Conservation (phyloP, 179 eudicot genomes). For the Drosera spatulata region DNA sequence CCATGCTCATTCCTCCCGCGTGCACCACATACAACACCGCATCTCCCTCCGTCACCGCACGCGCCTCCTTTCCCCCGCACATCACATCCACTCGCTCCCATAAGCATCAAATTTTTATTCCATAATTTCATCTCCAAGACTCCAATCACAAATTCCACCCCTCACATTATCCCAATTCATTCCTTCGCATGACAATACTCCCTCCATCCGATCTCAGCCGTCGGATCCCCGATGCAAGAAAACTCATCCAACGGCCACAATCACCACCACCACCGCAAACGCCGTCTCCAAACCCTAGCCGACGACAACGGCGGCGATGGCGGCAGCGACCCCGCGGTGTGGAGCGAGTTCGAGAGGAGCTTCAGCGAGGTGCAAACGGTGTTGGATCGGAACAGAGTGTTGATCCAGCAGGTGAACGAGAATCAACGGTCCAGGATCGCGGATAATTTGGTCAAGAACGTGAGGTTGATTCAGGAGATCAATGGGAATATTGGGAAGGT, state of each 20-base stretch:
- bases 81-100: too few relatives aligned
- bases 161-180: too few relatives aligned
- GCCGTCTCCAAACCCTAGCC: neutral
- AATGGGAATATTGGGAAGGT: conserved; percentile 67
- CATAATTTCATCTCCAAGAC: too few relatives aligned
- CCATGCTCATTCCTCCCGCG: too few relatives aligned
- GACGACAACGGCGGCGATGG: conserved; percentile 1
- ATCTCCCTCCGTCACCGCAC: too few relatives aligned
- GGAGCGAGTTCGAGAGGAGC: conserved; percentile 32
- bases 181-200: too few relatives aligned
- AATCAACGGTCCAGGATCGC: conserved; percentile 71
- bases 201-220: neutral
- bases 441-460: conserved; percentile 59
- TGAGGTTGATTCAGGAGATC: conserved; percentile 61
- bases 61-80: too few relatives aligned
- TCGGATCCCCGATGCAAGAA: neutral
- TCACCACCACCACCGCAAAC: neutral
- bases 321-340: conserved; percentile 12
- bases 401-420: conserved; percentile 75
- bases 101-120: too few relatives aligned
- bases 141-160: too few relatives aligned
- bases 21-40: too few relatives aligned
- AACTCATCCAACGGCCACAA: neutral
- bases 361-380: conserved; percentile 63
- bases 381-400: conserved; percentile 56